A percentile compares a stretch with the other conserved stretches of the same genome.
Conservation (phyloP, 1,284 basidiomycete species). For the Malassezia vespertilionis region DNA sequence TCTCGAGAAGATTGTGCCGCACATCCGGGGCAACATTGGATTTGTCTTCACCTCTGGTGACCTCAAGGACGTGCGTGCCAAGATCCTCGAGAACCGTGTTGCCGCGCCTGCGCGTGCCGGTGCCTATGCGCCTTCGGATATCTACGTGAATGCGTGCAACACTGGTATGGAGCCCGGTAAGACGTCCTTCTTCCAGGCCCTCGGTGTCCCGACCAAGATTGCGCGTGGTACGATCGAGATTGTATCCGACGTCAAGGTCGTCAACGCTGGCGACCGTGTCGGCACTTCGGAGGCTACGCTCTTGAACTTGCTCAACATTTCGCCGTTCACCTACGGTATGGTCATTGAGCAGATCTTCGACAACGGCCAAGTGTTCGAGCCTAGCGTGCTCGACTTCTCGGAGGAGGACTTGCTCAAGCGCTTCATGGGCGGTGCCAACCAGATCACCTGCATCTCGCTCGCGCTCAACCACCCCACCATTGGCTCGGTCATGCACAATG, state of each 20-base stretch:
- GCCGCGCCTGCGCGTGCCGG: conserved; percentile 96
- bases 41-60: conserved; percentile 94
- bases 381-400: conserved; percentile 77
- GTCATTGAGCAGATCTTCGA: conserved; percentile 57
- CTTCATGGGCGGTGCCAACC: conserved; percentile 85
- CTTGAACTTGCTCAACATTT: conserved; percentile 90
- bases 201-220: conserved; percentile 99
- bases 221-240: conserved; percentile 99
- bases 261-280: conserved; percentile 79
- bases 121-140: conserved; percentile 84
- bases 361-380: conserved; percentile 57
- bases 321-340: conserved; percentile 92
- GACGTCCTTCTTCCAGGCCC: conserved; percentile 88
- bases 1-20: conserved; percentile 89
- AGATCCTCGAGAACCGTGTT: conserved; percentile 92
- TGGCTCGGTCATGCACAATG: conserved; percentile 80
- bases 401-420: conserved; percentile 80
- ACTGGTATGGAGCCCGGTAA: conserved; percentile 90
- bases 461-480: conserved; percentile 92
- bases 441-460: conserved; percentile 86
- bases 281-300: conserved; percentile 93
- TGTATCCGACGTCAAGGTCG: conserved; percentile 91
- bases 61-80: conserved; percentile 83
- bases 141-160: conserved; percentile 85
- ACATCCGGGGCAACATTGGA: conserved; percentile 93